Base-by-base conservation (phyloP, 352 stramenopile genomes). In the Phytopythium ostracodes region DNA sequence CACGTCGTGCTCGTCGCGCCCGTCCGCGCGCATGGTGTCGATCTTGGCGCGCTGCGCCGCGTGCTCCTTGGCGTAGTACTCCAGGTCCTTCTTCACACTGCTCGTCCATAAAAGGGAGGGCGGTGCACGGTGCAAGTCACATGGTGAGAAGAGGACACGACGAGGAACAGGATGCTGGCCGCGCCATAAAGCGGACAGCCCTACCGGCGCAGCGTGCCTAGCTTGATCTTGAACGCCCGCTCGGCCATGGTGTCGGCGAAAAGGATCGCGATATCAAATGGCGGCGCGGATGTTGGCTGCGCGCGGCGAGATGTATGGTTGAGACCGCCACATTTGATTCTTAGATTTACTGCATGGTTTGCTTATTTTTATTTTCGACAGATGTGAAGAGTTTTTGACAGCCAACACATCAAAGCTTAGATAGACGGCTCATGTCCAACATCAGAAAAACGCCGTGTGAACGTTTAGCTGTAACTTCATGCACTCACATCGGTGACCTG, bases 141-240 rank as follows among this genome's bases (percentile, higher is more conserved):
- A 46, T 58, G 17, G n/a, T 54, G 31, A 59, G 17, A 52, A 22
- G 22, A 24, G 9, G 6, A 22, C 15, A 15, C 11, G 22, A 3
- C 11, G 22, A 3, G 0, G 1, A 24, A 20, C 12, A 5, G 4
- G 4, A 25, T 5, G 14, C 6, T 2, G 2, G 4, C 1, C 2
- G 46, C 11, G 22, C 4, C 44, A 7, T 33, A 29, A 29, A 12
- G 18, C 25, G 14, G 10, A 25, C 35, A 2, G 8, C 66, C 69
- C 50, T 49, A 89, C 78, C 84, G 71, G 38, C 81, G 81, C 52
- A 93, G 57, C 49, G 80, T 85, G 72, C 82, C 82, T 62, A 93
- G 81, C 75, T 93, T 93, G 70, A 93, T 87, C 78, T 89, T 88
- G 67, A 93, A 85, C 62, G 89, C 70, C 47, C 77, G 73, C 59